Conservation (phyloP, 1,139 yeast genomes). For the Kodamaea sp. region DNA sequence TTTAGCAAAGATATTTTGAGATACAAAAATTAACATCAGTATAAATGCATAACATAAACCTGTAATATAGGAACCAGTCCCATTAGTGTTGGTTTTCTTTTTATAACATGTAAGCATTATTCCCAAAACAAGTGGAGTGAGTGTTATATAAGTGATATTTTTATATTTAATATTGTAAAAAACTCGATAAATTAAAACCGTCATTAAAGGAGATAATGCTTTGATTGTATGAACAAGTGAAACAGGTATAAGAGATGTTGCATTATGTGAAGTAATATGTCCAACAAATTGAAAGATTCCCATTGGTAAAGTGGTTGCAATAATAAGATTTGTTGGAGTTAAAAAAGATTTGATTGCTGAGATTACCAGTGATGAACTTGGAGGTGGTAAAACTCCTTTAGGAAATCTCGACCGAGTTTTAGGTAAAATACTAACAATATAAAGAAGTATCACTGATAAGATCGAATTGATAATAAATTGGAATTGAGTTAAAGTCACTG, state of each 20-base stretch:
- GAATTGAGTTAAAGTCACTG: constrained; percentile 79
- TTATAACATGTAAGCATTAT: constrained; percentile 80
- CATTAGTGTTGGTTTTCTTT: constrained; percentile 20
- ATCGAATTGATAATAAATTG: constrained; percentile 72
- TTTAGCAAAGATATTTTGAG: constrained; percentile 90
- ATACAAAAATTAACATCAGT: constrained; percentile 82
- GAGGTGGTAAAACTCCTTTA: constrained; percentile 51
- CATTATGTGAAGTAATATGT: constrained; percentile 84
- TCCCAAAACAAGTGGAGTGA: constrained; percentile 74
- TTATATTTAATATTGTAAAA: constrained; percentile 57
- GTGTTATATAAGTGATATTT: constrained; percentile 66
- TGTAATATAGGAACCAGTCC: constrained; percentile 37
- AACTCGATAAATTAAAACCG: constrained; percentile 74
- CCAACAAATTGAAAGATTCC: constrained; percentile 90
- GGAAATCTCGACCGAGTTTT: constrained; percentile 40
- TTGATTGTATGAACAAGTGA: constrained; percentile 89
- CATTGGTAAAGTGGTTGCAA: constrained; percentile 81
- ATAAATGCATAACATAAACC: constrained; percentile 76
- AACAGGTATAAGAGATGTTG: constrained; percentile 84
- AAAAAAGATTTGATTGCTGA: constrained; percentile 32
- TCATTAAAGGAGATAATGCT: constrained; percentile 82
- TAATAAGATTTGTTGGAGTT: constrained; percentile 51
- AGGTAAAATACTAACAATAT: constrained; percentile 6
- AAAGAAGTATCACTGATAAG: constrained; percentile 40
- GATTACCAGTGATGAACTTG: constrained; percentile 17